A percentile compares a stretch with the other conserved stretches of the same genome.
These are phyloP conservation scores for Pseudogymnoascus sp. DNA, from an alignment of 2,329 filamentous ascomycete genomes.

Conservation along the genomic window DNA sequence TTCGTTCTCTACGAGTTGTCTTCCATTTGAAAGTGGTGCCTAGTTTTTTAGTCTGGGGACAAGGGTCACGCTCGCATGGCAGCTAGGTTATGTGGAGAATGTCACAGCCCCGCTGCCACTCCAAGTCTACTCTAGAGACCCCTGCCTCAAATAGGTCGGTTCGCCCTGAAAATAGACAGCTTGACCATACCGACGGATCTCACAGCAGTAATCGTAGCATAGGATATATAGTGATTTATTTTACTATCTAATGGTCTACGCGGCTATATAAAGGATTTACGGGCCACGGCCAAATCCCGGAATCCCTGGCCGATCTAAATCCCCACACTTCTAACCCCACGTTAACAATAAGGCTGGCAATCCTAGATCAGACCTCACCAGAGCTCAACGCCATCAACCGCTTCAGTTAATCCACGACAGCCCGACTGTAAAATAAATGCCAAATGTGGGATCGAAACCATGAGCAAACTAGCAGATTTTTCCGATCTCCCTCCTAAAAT, in stretches of 20 bases:
- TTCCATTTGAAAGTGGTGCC: background rate
- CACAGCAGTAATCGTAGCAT: too few relatives aligned
- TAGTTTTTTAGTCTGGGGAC: background rate
- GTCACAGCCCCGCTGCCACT: background rate
- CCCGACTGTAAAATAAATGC: background rate
- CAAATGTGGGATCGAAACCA: background rate
- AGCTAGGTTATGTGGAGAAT: background rate
- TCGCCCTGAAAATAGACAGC: background rate
- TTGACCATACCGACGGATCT: background rate
- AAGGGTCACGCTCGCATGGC: background rate
- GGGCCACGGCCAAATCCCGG: too few relatives aligned
- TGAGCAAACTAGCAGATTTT: background rate
- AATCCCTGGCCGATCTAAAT: too few relatives aligned
- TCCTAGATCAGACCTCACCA: background rate
- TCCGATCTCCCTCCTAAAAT: background rate
- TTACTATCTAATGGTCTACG: too few relatives aligned
- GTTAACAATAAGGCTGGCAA: background rate
- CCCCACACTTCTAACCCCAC: too few relatives aligned
- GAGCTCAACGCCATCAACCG: background rate
- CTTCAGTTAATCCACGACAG: background rate
- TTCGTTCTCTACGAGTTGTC: background rate
- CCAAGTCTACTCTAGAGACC: background rate
- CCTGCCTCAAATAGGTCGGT: background rate
- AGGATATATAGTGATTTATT: too few relatives aligned
- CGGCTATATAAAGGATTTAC: too few relatives aligned